Evolutionary conservation across 1,284 basidiomycete genomes (phyloP).

Genomic region (Cystobasidium sp.): DNA sequence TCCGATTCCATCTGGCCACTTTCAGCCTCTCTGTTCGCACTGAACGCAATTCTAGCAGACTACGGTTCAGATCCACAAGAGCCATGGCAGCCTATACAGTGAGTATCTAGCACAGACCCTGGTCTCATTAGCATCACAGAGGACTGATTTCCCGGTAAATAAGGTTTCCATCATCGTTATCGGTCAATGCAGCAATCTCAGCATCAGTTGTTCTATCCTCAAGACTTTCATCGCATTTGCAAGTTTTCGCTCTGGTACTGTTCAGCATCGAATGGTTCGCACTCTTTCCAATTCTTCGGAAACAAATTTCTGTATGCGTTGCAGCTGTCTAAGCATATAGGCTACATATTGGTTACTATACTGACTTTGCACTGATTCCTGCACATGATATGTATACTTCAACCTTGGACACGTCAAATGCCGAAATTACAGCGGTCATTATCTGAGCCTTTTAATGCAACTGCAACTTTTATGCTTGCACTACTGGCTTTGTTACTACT

Average conservation of each 20-base stretch:
- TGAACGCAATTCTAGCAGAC: conserved; percentile 71
- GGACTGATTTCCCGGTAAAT: too few relatives aligned
- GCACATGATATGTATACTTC: not conserved
- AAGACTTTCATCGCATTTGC: conserved; percentile 76
- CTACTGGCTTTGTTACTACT: conserved; percentile 53
- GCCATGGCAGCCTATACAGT: conserved; percentile 44
- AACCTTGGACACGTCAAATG: conserved; percentile 45
- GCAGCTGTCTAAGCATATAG: not conserved
- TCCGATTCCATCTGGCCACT: conserved; percentile 97
- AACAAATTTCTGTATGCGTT: conserved; percentile 69
- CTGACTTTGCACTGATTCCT: not conserved
- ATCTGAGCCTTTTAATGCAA: conserved; percentile 60
- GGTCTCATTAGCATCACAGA: not conserved
- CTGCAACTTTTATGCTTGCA: conserved; percentile 63
- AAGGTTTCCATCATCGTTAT: conserved; percentile 84
- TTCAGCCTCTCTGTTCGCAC: conserved; percentile 67
- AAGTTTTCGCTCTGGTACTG: conserved; percentile 87
- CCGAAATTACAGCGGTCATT: conserved; percentile 60
- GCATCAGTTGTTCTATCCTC: conserved; percentile 93
- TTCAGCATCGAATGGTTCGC: conserved; percentile 85
- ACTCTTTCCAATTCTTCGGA: conserved; percentile 79
- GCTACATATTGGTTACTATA: conserved; percentile 1
- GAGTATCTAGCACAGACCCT: not conserved
- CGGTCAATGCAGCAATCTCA: conserved; percentile 92
- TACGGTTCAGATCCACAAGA: conserved; percentile 61